Percentiles rank a stretch among this genome's conserved stretches.
These are phyloP conservation scores for Rhodamnia argentea DNA, from an alignment of 345 rosid species.

Conservation along the genomic window DNA sequence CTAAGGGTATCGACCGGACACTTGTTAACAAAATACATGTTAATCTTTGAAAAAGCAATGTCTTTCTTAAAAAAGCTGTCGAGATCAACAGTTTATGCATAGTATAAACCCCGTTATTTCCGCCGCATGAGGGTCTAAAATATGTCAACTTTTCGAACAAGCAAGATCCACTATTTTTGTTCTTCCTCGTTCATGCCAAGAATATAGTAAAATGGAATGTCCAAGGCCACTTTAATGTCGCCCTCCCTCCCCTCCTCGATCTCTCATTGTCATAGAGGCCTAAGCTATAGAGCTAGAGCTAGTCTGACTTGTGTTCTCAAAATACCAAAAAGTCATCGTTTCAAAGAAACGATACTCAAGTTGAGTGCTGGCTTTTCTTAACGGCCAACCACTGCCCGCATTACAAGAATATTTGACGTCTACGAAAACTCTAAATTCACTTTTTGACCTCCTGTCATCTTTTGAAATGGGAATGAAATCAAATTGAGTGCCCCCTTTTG, in stretches of 20 bases:
- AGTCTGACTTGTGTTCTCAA: not conserved
- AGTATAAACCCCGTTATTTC: not conserved
- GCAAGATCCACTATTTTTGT: not conserved
- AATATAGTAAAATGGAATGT: not conserved
- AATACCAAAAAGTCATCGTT: not conserved
- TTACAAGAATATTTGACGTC: not conserved
- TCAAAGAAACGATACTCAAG: not conserved
- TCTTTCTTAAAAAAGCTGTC: not conserved
- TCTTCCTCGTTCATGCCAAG: not conserved
- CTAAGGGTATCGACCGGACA: not conserved
- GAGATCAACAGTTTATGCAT: not conserved
- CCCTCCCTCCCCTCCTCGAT: not conserved
- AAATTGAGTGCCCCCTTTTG: not conserved
- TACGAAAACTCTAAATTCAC: not conserved
- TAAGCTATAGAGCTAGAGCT: not conserved
- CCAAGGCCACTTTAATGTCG: not conserved
- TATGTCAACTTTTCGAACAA: not conserved
- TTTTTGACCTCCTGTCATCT: not conserved
- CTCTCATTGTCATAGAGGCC: not conserved
- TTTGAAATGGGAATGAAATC: not conserved
- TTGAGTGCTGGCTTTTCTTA: not conserved
- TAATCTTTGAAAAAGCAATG: not conserved
- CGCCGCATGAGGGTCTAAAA: not conserved
- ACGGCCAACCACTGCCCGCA: not conserved
- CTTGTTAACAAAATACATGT: not conserved